Percentiles rank a stretch among this genome's conserved stretches.
Conservation (phyloP, 2,329 filamentous ascomycete species). For the Leptodontidium sp. region DNA sequence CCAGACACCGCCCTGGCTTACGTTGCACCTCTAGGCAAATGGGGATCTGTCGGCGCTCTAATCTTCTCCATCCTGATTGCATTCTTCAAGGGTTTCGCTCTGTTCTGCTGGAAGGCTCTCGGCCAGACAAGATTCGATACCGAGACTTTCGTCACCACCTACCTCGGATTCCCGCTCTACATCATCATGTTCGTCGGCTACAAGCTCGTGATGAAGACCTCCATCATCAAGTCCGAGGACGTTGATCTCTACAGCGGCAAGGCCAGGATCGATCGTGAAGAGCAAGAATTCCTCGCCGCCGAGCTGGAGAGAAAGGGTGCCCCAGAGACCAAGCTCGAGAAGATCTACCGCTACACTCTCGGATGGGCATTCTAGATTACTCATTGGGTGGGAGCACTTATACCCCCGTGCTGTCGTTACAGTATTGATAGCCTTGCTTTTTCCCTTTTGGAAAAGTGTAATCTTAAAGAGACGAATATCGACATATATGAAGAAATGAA, state of each 20-base stretch:
- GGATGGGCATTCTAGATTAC: constrained; percentile 36
- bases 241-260: constrained; percentile 67
- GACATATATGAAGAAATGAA: constrained; percentile 9
- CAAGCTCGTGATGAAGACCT: constrained; percentile 54
- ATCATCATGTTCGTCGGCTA: constrained; percentile 65
- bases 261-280: constrained; percentile 65
- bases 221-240: constrained; percentile 55
- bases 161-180: constrained; percentile 69
- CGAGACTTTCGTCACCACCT: constrained; percentile 70
- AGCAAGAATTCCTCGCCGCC: constrained; percentile 51
- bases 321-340: constrained; percentile 38
- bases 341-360: constrained; percentile 39
- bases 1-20: constrained; percentile 65
- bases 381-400: constrained; percentile 1
- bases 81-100: constrained; percentile 81
- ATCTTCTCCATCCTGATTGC: constrained; percentile 76
- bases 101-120: constrained; percentile 71
- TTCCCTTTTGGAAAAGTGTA: background rate
- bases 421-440: background rate
- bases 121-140: constrained; percentile 62
- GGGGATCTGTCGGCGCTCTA: constrained; percentile 73
- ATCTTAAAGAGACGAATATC: background rate
- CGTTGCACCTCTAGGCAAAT: constrained; percentile 74
- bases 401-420: constrained; percentile 13
- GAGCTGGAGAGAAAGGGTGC: constrained; percentile 35